Base-by-base conservation (phyloP, 306 rosid genomes). In the Mucuna pruriens region DNA sequence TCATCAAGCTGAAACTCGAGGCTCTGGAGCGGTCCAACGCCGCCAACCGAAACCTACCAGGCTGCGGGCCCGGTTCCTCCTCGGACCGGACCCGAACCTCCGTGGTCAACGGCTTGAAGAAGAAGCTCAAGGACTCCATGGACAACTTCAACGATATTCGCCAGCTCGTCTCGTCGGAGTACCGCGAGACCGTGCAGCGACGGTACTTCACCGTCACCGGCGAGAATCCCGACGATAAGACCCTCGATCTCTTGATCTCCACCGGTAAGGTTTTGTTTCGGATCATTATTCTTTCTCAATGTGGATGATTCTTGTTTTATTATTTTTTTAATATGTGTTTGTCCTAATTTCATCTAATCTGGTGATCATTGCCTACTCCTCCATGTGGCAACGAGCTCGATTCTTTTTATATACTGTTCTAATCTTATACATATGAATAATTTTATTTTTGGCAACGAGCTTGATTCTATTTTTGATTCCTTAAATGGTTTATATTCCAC, bases 201-300 rank as follows among this genome's bases (percentile, higher is more conserved):
- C 83, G 99, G 12, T 93, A 90, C 80, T 95, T 80, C 86, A 95
- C 98, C 52, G 99, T 95, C 75, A 93, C 99, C 55, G 99, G 99
- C 22, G 96, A 93, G 85, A 95, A 91, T 69, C 99, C 99, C 17
- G 97, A 95, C 48, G 99, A 93, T 20, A 93, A 91, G n/a, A 95
- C 96, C 52, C 73, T 95, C 22, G 99, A 95, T 83, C 86, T 84
- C 3, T 86, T 95, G 76, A 95, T 95, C 64, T 95, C 98, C 52
- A 95, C 98, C 0, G 99, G 99, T 95, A 78, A 63, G 23, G 2
- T 25, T 40, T 40, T n/a, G 3, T 7, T 19, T 36, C 60, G 9
- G 19, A 52, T 73, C n/a, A 20, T 29, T 29, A 1, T 29, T 29
- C 31, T 3, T 29, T 29, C 3, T 29, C 31, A 29, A 29, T 29